These are phyloP conservation scores for Erodium texanum DNA, from an alignment of 441 rosid genomes.

Conservation along the genomic window DNA sequence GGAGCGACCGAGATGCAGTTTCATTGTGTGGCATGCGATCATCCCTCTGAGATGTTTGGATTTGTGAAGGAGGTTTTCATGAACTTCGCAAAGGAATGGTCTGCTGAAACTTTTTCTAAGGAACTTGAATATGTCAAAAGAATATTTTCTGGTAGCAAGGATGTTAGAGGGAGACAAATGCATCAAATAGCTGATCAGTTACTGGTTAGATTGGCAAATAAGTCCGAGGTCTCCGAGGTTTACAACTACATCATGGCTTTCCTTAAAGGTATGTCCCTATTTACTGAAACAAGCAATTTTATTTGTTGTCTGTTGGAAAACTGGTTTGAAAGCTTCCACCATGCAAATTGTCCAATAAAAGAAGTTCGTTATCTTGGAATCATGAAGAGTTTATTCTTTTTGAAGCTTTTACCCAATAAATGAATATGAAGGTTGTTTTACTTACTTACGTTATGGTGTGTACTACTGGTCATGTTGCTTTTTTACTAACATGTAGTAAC, in stretches of 20 bases:
- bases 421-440: neutral
- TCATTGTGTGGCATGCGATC: conserved; percentile 87
- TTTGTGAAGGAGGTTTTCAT: conserved; percentile 94
- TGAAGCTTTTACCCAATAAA: neutral
- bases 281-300: neutral
- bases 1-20: conserved; percentile 81
- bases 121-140: conserved; percentile 88
- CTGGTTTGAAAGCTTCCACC: neutral
- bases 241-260: conserved; percentile 47
- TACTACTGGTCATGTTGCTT: neutral
- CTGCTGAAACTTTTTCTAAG: conserved; percentile 49
- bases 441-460: neutral
- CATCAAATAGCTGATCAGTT: conserved; percentile 63
- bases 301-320: neutral
- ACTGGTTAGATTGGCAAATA: conserved; percentile 53
- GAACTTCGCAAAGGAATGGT: conserved; percentile 78
- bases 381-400: neutral
- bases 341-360: neutral
- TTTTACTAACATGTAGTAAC: neutral
- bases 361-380: neutral
- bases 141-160: conserved; percentile 76
- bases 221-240: conserved; percentile 57
- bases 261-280: conserved; percentile 51
- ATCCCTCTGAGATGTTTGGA: conserved; percentile 99
- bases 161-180: conserved; percentile 66